Evolutionary conservation across 805 yeast species (phyloP).

Genomic region (Schizosaccharomyces cryophilus): DNA sequence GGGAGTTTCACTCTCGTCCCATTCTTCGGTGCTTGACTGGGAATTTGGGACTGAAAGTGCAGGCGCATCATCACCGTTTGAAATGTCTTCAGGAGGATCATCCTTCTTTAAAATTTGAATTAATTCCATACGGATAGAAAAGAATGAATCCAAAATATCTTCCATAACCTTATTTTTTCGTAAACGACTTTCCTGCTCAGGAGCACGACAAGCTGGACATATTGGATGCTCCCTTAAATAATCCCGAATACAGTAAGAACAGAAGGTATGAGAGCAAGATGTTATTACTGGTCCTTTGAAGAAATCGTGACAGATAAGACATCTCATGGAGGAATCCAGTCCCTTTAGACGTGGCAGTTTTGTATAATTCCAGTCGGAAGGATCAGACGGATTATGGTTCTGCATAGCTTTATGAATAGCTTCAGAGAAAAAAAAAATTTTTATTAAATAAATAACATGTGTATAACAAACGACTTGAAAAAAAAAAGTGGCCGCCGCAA

Average conservation of each 20-base stretch:
- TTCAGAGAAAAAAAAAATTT: too few relatives aligned
- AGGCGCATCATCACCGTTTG: background rate
- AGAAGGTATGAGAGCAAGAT: constrained; percentile 69
- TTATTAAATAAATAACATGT: too few relatives aligned
- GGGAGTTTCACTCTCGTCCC: background rate
- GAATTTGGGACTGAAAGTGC: background rate
- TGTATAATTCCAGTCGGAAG: background rate
- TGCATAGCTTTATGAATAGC: background rate
- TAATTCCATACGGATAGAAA: background rate
- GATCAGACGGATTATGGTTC: background rate
- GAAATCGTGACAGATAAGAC: constrained; percentile 74
- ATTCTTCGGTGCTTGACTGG: background rate
- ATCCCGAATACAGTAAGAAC: constrained; percentile 64
- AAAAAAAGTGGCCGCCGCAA: too few relatives aligned
- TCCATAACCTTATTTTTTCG: constrained; percentile 46
- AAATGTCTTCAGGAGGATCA: background rate
- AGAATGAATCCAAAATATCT: constrained; percentile 26
- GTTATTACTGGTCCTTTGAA: constrained; percentile 60
- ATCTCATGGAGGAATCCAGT: constrained; percentile 48
- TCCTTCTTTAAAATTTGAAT: background rate
- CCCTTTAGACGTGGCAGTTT: constrained; percentile 18
- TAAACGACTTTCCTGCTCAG: constrained; percentile 43
- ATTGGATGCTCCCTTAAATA: constrained; percentile 30
- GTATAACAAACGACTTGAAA: too few relatives aligned
- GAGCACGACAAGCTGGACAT: constrained; percentile 61